Base-by-base conservation (phyloP, 1,139 yeast species). In the Meyerozyma carpophila region DNA sequence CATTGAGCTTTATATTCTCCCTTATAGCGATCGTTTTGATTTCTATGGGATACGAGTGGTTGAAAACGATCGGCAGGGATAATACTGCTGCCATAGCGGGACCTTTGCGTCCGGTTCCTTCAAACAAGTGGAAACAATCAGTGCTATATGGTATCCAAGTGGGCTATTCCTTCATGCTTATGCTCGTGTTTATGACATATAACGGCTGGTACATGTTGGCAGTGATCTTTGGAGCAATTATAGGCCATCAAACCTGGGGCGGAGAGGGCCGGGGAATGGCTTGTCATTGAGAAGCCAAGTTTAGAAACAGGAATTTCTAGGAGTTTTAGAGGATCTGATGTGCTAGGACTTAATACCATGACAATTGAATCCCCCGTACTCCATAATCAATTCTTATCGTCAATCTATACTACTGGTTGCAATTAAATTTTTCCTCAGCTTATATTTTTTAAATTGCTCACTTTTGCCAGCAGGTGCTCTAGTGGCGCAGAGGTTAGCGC, bases 101-200 rank as follows among this genome's bases (percentile, higher is more conserved):
- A 66, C 65, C 42, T 43, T 45, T 16, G 41, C 52, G 37, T 46
- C 54, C 39, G 37, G 48, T 7, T 39, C 50, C 8, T 38, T 54
- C 11, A 41, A 42, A 34, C 31, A 27, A 56, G 13, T 44, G 67
- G 39, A 62, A 66, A 49, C 63, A 65, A 54, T 59, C 83, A 32
- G 41, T 71, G 20, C 57, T 79, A 32, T 87, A 88, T 57, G 94
- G 86, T 1, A 48, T 79, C 13, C 91, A 84, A 57, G 91, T 87
- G 11, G 85, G 86, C 5, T 85, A 82, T 58, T 84, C 94, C 2
- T 84, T 85, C 55, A 67, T 84, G 70, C 64, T 86, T 52, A 86
- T 86, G 95, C 73, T 84, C 54, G 78, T 86, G 1, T 86, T 85
- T 55, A 86, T 86, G 95, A 84, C 91, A 4, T 86, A 84, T 59